Base-by-base conservation (phyloP, 1,284 basidiomycete genomes). In the Ganoderma leucocontextum region DNA sequence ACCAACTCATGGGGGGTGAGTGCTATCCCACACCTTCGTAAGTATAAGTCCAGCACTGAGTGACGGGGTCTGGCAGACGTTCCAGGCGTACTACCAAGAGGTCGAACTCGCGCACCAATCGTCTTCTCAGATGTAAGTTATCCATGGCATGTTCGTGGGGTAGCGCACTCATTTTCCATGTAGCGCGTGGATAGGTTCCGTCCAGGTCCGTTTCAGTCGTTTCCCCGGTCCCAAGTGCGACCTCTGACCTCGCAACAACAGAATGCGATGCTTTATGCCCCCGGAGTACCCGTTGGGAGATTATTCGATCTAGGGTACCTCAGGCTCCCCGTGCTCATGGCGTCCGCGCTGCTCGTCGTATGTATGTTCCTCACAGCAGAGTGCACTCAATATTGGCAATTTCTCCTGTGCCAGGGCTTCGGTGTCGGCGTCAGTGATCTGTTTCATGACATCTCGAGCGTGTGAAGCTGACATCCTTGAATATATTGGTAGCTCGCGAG, bases 131-230 rank as follows among this genome's bases (percentile, higher is more conserved):
- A 53, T 53, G 52, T 53, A 22, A 15, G 52, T 53, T 0, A 10
- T 17, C 13, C 17, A 15, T 25, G 2, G 1, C 3, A 8, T 17
- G 1, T 6, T 29, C 2, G 2, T 17, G 10, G 15, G 12, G 9
- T 12, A 17, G 25, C 15, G n/a, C n/a, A 25, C 47, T 12, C 19
- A 49, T 25, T 33, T 6, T 3, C 2, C 12, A 53, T 25, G 35
- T 15, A 58, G 55, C 12, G 55, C 55, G 2, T 58, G 55, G 55
- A 58, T 58, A 58, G 55, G 36, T 9, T 58, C 55, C 7, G n/a
- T 58, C 17, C 36, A 58, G 12, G 55, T 58, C 10, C 35, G 55
- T 38, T 7, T 38, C 33, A 35, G 4, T 58, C 15, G 13, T 17
- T 17, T 19, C 0, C 6, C 12, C 22, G 17, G 6, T 8, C 52